Evolutionary conservation across 805 yeast genomes (phyloP), one percentile per base, ranked within the genome.

Genomic region (Nakazawaea holstii): DNA sequence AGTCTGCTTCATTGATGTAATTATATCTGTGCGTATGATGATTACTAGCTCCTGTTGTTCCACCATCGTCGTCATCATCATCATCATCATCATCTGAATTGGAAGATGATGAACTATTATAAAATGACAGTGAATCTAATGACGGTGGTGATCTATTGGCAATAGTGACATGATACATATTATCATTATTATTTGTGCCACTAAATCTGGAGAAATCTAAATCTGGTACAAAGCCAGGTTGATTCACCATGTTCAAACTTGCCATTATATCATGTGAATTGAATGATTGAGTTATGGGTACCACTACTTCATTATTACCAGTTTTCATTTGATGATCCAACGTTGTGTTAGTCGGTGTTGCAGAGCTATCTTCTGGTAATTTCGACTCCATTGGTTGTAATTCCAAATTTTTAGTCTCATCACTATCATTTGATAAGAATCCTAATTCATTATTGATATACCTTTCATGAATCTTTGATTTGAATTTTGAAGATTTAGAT

Each of bases 401-500:
- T 15, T 39, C 40, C 10, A 28, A 10, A 8, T 35, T 14, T 15
- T 27, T 20, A 14, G 41, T 28, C 24, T 32, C 39, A 5, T 66
- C 62, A 41, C 64, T 60, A 50, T 55, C 60, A 31, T 66, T 64
- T 3, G 62, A 52, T 31, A 63, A 63, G 15, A 69, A 43, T 5
- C 64, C 69, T 35, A 66, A 58, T 17, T 68, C 68, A 48, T 64
- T 61, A 9, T 67, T 67, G 17, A 65, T 46, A 48, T 64, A 45
- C 15, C 39, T 41, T 28, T 45, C 46, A 26, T 51, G 51, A 17
- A 49, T 32, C 29, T 31, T 49, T 41, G 29, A 62, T 40, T 54
- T 55, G 67, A 80, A 82, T 28, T 64, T 59, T 10, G 64, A 53
- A 0, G 88, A 81, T 9, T 62, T 62, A 14, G 76, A 61, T 1